Evolutionary conservation across 305 asterid species (phyloP).

Genomic region (Fraxinus paxiana): DNA sequence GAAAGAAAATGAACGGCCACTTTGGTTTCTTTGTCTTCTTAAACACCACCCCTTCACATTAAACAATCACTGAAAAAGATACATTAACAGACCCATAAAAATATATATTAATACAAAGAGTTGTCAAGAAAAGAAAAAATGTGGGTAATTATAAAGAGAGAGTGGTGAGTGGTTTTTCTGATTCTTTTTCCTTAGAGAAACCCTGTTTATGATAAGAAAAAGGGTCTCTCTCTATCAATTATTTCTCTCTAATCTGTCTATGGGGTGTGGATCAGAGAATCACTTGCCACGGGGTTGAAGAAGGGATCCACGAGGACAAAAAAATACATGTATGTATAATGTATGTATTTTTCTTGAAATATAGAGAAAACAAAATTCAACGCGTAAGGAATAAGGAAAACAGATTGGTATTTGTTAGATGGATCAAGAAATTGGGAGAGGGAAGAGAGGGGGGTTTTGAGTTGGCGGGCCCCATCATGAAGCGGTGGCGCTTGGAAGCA

Average conservation of each 20-base stretch:
- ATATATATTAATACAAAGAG: slow-evolving; percentile 20
- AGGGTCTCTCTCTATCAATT: slow-evolving; percentile 20
- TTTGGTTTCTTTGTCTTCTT: slow-evolving; percentile 22
- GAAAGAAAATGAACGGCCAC: slow-evolving; percentile 28
- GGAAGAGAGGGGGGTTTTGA: background rate
- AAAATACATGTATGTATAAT: background rate
- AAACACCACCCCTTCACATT: slow-evolving; percentile 43
- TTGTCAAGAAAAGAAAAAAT: slow-evolving; percentile 32
- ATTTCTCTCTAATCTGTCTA: slow-evolving; percentile 27
- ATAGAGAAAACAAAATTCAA: slow-evolving; percentile 30
- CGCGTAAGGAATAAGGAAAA: slow-evolving; percentile 44
- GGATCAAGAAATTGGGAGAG: background rate
- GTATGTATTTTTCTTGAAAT: slow-evolving; percentile 3
- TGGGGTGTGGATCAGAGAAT: slow-evolving; percentile 45
- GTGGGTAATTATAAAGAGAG: slow-evolving; percentile 30
- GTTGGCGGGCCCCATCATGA: slow-evolving; percentile 19
- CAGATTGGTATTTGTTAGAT: slow-evolving; percentile 16
- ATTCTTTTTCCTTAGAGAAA: slow-evolving; percentile 64
- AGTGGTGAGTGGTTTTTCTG: slow-evolving; percentile 19
- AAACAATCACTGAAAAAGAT: slow-evolving; percentile 58
- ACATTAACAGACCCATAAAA: slow-evolving; percentile 40
- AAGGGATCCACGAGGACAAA: slow-evolving; percentile 38
- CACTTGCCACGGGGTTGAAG: slow-evolving; percentile 36
- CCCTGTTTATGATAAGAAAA: slow-evolving; percentile 30
- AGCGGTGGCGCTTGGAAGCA: slow-evolving; percentile 27